phyloP scores from a whole-genome alignment of 805 yeast genomes.

The Candida orba region DNA sequence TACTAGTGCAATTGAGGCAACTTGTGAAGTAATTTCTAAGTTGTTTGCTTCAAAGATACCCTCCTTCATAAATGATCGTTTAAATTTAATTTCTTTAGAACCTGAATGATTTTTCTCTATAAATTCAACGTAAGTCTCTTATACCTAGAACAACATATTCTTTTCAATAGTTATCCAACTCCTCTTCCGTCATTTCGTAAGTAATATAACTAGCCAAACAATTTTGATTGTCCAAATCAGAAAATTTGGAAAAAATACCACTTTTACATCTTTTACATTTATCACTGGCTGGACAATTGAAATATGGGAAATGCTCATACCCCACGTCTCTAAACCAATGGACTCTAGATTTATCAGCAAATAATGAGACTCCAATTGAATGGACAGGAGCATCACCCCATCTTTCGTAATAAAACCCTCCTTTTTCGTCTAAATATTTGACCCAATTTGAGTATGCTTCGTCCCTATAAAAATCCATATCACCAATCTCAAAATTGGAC shows the following conservation, averaged over 20 bases:
- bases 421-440: constrained; percentile 53
- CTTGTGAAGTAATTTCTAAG: too few species aligned
- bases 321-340: constrained; percentile 91
- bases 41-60: too few species aligned
- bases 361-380: constrained; percentile 62
- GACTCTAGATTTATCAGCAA: constrained; percentile 58
- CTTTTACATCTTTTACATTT: constrained; percentile 44
- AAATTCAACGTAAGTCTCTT: too few species aligned
- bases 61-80: too few species aligned
- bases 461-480: constrained; percentile 70
- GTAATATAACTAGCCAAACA: constrained; percentile 70
- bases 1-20: too few species aligned
- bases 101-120: too few species aligned
- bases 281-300: constrained; percentile 62
- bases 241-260: constrained; percentile 49
- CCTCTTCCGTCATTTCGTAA: constrained; percentile 30
- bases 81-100: too few species aligned
- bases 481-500: constrained; percentile 84
- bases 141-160: constrained; percentile 1
- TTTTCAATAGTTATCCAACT: constrained; percentile 20
- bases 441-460: constrained; percentile 64
- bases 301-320: constrained; percentile 66
- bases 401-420: constrained; percentile 83
- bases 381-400: constrained; percentile 97
- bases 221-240: constrained; percentile 54